phyloP scores from a whole-genome alignment of 225 moss, liverwort and hornwort genomes.

The Bryum argenteum region DNA sequence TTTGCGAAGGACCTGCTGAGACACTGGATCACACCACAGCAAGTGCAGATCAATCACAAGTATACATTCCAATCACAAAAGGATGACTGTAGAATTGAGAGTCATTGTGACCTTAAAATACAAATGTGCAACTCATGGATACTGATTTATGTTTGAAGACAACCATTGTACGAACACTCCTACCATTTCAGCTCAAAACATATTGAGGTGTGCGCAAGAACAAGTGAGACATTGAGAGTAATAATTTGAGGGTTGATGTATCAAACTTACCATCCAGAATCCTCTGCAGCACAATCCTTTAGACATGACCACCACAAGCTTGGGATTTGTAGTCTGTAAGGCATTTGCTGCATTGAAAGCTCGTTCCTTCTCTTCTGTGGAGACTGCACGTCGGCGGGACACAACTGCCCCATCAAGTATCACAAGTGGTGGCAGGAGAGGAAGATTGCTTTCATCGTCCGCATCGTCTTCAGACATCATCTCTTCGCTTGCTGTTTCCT shows the following conservation, averaged over 20 bases:
- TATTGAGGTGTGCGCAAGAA: not conserved
- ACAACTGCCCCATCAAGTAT: slow-evolving; percentile 40
- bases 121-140: not conserved
- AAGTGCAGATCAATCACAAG: not conserved
- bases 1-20: slow-evolving; percentile 49
- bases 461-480: slow-evolving; percentile 16
- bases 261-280: slow-evolving; percentile 58
- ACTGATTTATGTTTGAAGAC: not conserved
- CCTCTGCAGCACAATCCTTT: slow-evolving; percentile 53
- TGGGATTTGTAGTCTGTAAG: slow-evolving; percentile 41
- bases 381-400: slow-evolving; percentile 43
- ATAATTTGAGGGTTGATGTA: too few relatives aligned
- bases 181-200: not conserved
- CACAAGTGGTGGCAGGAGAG: slow-evolving; percentile 40
- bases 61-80: not conserved
- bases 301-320: slow-evolving; percentile 44
- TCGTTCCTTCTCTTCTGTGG: slow-evolving; percentile 38
- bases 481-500: slow-evolving; percentile 22
- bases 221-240: not conserved
- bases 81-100: not conserved
- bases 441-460: slow-evolving; percentile 27
- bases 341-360: slow-evolving; percentile 38
- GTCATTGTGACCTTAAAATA: not conserved
- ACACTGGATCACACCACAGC: slow-evolving; percentile 31
- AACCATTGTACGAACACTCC: too few relatives aligned